These are phyloP conservation scores for Melampsora larici-populina DNA, from an alignment of 1,284 basidiomycete species.

Conservation along the genomic window DNA sequence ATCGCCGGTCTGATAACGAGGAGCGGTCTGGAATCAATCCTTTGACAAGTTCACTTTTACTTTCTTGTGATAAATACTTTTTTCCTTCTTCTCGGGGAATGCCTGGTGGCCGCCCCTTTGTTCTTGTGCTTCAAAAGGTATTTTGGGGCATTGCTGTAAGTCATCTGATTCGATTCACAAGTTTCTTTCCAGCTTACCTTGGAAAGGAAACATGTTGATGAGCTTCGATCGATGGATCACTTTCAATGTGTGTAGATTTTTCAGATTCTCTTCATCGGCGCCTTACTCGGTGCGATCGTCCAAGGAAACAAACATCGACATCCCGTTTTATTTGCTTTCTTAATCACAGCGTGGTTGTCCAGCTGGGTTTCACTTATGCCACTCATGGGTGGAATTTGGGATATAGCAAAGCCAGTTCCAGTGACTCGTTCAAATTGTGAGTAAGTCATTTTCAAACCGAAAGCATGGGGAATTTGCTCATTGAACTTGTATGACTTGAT, in stretches of 20 bases:
- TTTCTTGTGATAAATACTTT: too few relatives aligned
- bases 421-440: conserved; percentile 7
- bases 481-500: too few relatives aligned
- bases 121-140: conserved; percentile 7
- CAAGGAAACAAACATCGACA: conserved; percentile 2
- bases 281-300: neutral
- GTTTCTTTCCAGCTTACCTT: neutral
- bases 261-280: conserved; percentile 8
- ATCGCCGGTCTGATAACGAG: too few relatives aligned
- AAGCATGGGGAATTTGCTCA: neutral
- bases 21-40: too few relatives aligned
- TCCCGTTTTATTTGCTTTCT: conserved; percentile 1
- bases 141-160: conserved; percentile 11
- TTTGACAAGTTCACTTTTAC: too few relatives aligned
- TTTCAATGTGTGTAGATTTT: neutral
- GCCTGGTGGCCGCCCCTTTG: conserved; percentile 15
- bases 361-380: conserved; percentile 5
- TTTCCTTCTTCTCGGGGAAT: neutral
- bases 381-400: conserved; percentile 6
- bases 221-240: neutral
- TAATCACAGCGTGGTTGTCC: conserved; percentile 5
- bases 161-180: neutral
- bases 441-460: neutral
- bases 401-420: neutral
- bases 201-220: too few relatives aligned